phyloP scores from a whole-genome alignment of 345 rosid genomes.

The Eutrema yunnanense region DNA sequence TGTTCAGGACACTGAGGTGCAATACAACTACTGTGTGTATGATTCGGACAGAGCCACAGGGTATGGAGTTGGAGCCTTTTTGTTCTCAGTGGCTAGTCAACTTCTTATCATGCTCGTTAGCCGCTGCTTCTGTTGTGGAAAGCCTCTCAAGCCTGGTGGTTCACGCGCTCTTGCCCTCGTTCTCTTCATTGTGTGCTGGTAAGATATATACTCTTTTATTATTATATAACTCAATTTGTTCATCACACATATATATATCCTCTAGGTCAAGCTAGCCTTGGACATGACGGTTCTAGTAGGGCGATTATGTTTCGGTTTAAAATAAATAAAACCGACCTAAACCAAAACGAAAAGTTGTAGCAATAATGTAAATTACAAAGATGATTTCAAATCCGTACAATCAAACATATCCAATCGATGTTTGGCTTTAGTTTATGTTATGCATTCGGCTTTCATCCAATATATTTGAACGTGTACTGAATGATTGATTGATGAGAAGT shows the following conservation, averaged over 20 bases:
- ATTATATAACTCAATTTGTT: neutral
- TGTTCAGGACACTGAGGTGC: conserved; percentile 43
- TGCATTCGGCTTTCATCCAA: neutral
- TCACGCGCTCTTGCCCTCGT: conserved; percentile 81
- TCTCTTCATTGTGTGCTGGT: conserved; percentile 91
- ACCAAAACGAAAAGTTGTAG: neutral
- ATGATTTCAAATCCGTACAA: neutral
- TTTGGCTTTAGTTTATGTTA: neutral
- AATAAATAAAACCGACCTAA: neutral
- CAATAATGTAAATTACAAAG: neutral
- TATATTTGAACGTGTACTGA: neutral
- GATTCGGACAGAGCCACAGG: conserved; percentile 92
- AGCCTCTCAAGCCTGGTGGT: conserved; percentile 75
- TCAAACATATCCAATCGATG: neutral
- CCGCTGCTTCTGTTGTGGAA: conserved; percentile 96
- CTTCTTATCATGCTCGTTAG: conserved; percentile 72
- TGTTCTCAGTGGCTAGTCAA: conserved; percentile 77
- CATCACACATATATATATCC: too few species aligned
- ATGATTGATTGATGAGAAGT: neutral
- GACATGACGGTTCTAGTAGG: too few species aligned
- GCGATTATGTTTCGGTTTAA: neutral
- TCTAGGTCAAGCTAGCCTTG: too few species aligned
- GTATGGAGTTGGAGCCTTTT: conserved; percentile 78
- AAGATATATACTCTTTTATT: neutral
- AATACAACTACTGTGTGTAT: conserved; percentile 72